Evolutionary conservation across 176 grass and related monocot genomes (phyloP), one percentile per base, ranked within the genome.

Genomic region (Bothriochloa decipiens): DNA sequence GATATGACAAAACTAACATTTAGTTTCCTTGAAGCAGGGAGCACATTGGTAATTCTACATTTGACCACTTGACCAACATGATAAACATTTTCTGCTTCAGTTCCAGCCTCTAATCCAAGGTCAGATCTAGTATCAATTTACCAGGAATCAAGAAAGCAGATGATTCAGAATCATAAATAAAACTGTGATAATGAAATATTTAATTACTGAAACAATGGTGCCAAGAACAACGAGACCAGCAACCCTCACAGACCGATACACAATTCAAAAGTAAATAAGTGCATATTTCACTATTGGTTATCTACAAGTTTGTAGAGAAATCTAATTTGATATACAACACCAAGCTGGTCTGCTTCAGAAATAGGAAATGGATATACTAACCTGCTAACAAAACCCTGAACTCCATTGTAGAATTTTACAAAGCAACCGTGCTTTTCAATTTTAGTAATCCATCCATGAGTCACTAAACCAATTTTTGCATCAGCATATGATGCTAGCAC

Each of bases 361-460:
- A 37, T 40, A 88, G 9, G 60, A 86, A 72, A 57, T 47, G 70
- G 16, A 83, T 65, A 85, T 36, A 68, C 70, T 36, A 81, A 91
- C 96, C 96, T 98, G 74, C 87, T 87, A 74, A 92, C 96, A 89
- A 93, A 95, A 80, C 96, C 96, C 65, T 92, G 91, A 74, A 98
- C 91, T 77, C 93, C 96, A 36, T 95, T 95, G 74, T 95, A 95
- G 74, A 98, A 98, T 86, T 85, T 93, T 74, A 98, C 85, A 82
- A 92, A 95, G 78, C 96, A 98, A 39, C 96, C 96, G 55, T 98
- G 91, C 71, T 95, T 95, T 85, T 94, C 96, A 69, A 98, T 98
- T 94, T 95, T 95, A 72, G 89, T 85, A 76, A 98, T 95, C 96
- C 96, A 98, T 86, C 96, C 96, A 87, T 98, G 93, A 36, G 89